Evolutionary conservation across 371 early-diverging fungal genomes (phyloP).

Genomic region (Mortierella sp.): DNA sequence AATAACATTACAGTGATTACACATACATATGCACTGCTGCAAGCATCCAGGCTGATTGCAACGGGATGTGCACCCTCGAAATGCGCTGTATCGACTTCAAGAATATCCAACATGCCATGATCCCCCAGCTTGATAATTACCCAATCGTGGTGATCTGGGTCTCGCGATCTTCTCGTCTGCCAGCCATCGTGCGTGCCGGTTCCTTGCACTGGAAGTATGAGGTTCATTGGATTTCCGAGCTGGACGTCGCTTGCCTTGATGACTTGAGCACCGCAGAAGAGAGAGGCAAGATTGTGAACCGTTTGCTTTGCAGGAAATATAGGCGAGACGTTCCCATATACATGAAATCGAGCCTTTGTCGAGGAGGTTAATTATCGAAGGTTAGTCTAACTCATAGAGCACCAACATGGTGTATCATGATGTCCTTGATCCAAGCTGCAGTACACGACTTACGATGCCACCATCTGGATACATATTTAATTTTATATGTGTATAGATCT

Average conservation of each 20-base stretch:
- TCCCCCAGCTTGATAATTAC: constrained; percentile 80
- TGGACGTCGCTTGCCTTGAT: constrained; percentile 78
- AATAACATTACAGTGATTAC: too few species aligned
- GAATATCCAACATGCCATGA: constrained; percentile 74
- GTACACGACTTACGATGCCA: constrained; percentile 73
- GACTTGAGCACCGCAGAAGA: constrained; percentile 78
- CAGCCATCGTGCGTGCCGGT: constrained; percentile 79
- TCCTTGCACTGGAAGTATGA: constrained; percentile 80
- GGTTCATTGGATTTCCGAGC: constrained; percentile 75
- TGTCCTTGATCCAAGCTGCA: too few species aligned
- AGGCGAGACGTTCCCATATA: constrained; percentile 81
- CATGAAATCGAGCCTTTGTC: constrained; percentile 77
- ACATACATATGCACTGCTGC: constrained; percentile 51
- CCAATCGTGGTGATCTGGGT: constrained; percentile 76
- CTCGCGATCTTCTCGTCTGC: constrained; percentile 78
- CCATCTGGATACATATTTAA: constrained; percentile 90
- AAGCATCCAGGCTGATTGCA: constrained; percentile 71
- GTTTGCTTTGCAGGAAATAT: constrained; percentile 67
- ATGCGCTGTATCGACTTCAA: constrained; percentile 83
- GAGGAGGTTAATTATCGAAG: too few species aligned
- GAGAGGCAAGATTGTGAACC: constrained; percentile 76
- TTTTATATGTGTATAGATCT: constrained; percentile 76
- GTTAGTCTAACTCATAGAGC: too few species aligned
- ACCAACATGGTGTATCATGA: too few species aligned
- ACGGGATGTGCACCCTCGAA: constrained; percentile 88